Base-by-base conservation (phyloP, 352 stramenopile genomes). In the Globisporangium nagaii region DNA sequence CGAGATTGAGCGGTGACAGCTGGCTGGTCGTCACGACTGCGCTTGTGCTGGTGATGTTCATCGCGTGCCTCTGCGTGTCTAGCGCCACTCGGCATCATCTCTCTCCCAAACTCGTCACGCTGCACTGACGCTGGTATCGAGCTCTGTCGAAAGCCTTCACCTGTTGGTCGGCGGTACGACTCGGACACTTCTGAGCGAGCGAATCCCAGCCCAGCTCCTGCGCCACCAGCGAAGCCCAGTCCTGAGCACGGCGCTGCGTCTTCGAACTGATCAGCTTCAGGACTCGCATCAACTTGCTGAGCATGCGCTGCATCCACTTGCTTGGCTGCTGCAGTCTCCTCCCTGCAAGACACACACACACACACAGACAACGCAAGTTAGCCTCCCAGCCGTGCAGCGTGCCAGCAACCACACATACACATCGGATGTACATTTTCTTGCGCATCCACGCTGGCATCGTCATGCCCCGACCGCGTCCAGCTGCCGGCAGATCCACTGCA, bases 401-500 rank as follows among this genome's bases (percentile, higher is more conserved):
- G n/a, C n/a, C n/a, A 11, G 10, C 27, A 49, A 5, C 37, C 4
- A 40, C 12, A 1, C 19, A 35, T 12, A 42, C 24, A n/a, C 1
- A 54, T 50, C n/a, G 11, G 1, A 79, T 74, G 37, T 63, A 91
- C 83, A 92, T 91, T 62, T 93, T 93, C 70, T 96, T 96, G 52
- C 74, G 84, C 83, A 97, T 96, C 90, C 90, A 97, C 31, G 90
- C 88, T 15, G 90, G 90, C 59, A 97, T 74, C 9, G 92, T 96
- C 77, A 97, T 89, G 39, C 88, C 85, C 32, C 87, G 79, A 12
- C 90, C 90, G 13, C 85, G 80, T 36, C 88, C 88, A 36, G 81
- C 65, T 9, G 43, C 55, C 0, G 70, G 68, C 0, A 93, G 42
- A 22, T 76, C 58, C 35, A 88, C 76, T 8, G 65, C 62, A 17